Percentiles rank a stretch among this genome's conserved stretches.
phyloP scores from a whole-genome alignment of 331 rosid genomes.

The Acacia concinna region DNA sequence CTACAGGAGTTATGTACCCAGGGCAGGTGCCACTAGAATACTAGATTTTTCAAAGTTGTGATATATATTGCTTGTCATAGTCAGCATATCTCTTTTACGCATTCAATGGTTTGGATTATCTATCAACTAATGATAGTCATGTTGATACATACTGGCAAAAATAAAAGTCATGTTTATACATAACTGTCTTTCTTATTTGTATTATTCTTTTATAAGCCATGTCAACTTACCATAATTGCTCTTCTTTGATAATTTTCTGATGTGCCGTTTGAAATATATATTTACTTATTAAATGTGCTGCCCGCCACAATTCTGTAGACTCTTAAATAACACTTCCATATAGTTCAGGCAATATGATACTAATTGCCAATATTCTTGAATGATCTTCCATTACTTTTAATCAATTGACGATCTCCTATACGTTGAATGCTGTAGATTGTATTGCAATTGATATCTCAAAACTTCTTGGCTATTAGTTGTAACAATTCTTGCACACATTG shows the following conservation, averaged over 20 bases:
- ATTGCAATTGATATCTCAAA: not conserved
- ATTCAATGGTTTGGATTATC: not conserved
- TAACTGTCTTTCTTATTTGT: constrained; percentile 3
- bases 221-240: not conserved
- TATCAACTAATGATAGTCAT: not conserved
- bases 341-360: constrained; percentile 9
- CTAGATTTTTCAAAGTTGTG: not conserved
- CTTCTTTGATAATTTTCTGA: not conserved
- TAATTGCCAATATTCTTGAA: not conserved
- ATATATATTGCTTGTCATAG: constrained; percentile 6
- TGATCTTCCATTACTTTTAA: constrained; percentile 16
- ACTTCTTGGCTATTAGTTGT: constrained; percentile 7
- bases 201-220: not conserved
- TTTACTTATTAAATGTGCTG: not conserved
- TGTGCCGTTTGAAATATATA: constrained; percentile 2
- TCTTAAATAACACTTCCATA: not conserved
- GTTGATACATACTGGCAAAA: too few species aligned
- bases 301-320: constrained; percentile 2
- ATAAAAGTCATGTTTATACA: not conserved
- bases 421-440: not conserved
- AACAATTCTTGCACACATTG: constrained; percentile 1
- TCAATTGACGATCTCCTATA: not conserved
- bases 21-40: not conserved
- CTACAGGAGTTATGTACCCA: not conserved
- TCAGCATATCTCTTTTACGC: not conserved